Base-by-base conservation (phyloP, 106 monocot species). In the Dendrobium huoshanense region DNA sequence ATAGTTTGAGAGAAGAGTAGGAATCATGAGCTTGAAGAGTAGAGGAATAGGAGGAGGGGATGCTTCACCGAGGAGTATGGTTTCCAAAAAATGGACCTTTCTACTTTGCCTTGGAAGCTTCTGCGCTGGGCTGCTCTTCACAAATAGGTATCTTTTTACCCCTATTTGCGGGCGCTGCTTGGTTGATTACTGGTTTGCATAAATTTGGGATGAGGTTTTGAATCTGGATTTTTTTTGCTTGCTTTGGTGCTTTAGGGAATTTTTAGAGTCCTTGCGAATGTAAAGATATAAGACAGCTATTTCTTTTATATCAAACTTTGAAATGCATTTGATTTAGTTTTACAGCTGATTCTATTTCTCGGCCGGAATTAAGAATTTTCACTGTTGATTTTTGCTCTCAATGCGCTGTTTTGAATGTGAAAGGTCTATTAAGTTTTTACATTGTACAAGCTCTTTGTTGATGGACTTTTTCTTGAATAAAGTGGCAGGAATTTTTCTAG, bases 91-190 rank as follows among this genome's bases (percentile, higher is more conserved):
- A 82, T 85, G 81, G 82, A 82, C 82, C 19, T 55, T 85, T 16
- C 80, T 85, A 48, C 20, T 88, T 76, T 88, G 88, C 75, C n/a
- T 88, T 29, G 88, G 85, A 29, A 88, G 88, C 77, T 88, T 88
- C 84, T 88, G 84, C 58, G 51, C 55, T 24, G 88, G 88, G 29
- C 85, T 88, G 11, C 44, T 88, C 77, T 85, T 88, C 85, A 88
- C 88, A 22, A 85, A 88, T 33, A 88, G 88, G 88, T 88, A 20
- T n/a, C 15, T 79, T 70, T 67, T 43, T 79, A 10, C 9, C 70
- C 70, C n/a, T 67, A 7, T 7, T n/a, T 64, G 5, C 41, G 20
- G 47, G 15, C 73, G 81, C 87, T 77, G 80, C 85, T 81, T 86
- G 87, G 85, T 47, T 47, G 18, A 55, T 83, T 29, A 84, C 90